Base-by-base conservation (phyloP, 2,329 filamentous ascomycete species). In the Cryphonectria radicalis region DNA sequence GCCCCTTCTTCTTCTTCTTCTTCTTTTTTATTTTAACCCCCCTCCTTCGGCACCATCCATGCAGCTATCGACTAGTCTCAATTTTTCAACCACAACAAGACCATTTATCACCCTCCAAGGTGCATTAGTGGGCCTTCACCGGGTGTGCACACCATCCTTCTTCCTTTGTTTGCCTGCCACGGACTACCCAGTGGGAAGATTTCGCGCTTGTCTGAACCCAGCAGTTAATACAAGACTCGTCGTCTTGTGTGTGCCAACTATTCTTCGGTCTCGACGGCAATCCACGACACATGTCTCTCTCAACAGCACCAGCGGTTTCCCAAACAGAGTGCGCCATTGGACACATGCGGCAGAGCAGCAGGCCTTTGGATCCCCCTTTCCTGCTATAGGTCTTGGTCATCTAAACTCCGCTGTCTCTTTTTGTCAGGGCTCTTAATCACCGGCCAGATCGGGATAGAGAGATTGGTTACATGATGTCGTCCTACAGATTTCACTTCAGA, bases 71-170 rank as follows among this genome's bases (percentile, higher is more conserved):
- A 35, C 35, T 70, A 64, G 68, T 66, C 53, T 63, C 50, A 37
- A 14, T 40, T 55, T 50, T 50, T n/a, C 46, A 50, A 50, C 19
- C 46, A 50, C 57, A 62, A 32, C 60, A 63, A 63, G 46, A 72
- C 67, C 68, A 42, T 62, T 42, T 70, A 65, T 64, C 65, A 70
- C 25, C 25, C 63, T 60, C 32, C 63, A 19, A 59, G 57, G 59
- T 70, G 71, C 71, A 72, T 70, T 72, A 72, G 71, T 62, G 59
- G 64, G 40, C 40, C 68, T 68, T 62, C 71, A 67, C 57, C 57
- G 11, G 60, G 32, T 10, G 50, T 70, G 57, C 65, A 67, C 71
- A 70, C 71, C 70, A 67, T 42, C 68, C 57, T 60, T 67, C 50
- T 35, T 19, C 22, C 19, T 22, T 40, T 4, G 32, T 32, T 40